These are phyloP conservation scores for Saitozyma podzolica DNA, from an alignment of 768 basidiomycete species.

Conservation along the genomic window DNA sequence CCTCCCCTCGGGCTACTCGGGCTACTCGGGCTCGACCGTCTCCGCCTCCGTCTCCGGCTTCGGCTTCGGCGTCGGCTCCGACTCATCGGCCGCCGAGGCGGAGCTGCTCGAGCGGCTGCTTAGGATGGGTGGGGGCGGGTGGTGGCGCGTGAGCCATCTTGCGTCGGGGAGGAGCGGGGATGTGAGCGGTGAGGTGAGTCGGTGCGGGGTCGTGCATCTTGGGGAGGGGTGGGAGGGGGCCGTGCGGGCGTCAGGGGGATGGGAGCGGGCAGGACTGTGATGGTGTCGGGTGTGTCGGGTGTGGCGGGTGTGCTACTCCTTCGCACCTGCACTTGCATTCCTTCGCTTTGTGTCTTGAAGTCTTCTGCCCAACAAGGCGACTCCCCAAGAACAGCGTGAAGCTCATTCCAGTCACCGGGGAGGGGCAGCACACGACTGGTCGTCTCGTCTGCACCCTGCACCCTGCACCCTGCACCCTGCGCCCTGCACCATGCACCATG, in stretches of 20 bases:
- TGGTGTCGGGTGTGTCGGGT: conserved; percentile 45
- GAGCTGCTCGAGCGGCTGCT: conserved; percentile 37
- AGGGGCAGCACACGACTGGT: too few relatives aligned
- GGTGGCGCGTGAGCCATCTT: conserved; percentile 44
- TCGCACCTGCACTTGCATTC: background rate
- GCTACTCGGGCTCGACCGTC: background rate
- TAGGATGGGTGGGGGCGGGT: conserved; percentile 34
- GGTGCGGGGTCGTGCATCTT: conserved; percentile 12
- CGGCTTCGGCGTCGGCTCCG: too few relatives aligned
- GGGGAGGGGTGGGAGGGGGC: conserved; percentile 28
- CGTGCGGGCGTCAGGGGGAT: conserved; percentile 36
- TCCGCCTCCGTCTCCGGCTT: too few relatives aligned
- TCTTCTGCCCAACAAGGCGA: too few relatives aligned
- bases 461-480: too few relatives aligned
- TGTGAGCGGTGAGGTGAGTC: conserved; percentile 49
- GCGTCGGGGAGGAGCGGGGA: conserved; percentile 46
- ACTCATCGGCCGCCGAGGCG: conserved; percentile 10
- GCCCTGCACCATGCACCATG: too few relatives aligned
- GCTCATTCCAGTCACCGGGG: too few relatives aligned
- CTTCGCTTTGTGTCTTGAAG: too few relatives aligned
- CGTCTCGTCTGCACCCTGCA: too few relatives aligned
- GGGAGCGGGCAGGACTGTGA: conserved; percentile 49
- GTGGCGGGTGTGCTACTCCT: conserved; percentile 32
- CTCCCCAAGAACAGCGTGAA: too few relatives aligned
- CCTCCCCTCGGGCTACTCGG: conserved; percentile 6